Base-by-base conservation (phyloP, 2,329 filamentous ascomycete genomes). In the Fusarium sp. region DNA sequence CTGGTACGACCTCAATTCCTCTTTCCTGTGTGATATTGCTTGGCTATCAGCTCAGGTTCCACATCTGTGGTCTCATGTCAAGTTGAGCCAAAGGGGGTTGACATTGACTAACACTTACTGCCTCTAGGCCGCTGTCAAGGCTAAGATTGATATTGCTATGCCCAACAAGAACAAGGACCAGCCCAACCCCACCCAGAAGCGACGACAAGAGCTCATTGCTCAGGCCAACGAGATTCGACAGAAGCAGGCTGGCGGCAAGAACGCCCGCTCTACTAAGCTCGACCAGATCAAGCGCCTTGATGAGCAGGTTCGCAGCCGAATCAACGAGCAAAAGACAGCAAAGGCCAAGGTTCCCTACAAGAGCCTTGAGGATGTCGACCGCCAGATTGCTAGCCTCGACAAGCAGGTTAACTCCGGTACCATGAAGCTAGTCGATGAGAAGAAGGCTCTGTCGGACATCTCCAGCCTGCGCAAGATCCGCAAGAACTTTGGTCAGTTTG, bases 361-460 rank as follows among this genome's bases (percentile, higher is more conserved):
- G 88, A 94, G 85, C 73, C 88, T 89, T 56, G 94, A 97, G 60
- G 96, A 98, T 68, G 84, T 99, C 70, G 94, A 98, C 80, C 86
- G 87, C 68, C 89, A 96, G 81, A 96, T 98, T 74, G 87, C 88
- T 63, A 85, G 86, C 53, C 89, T 98, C 55, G 93, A 97, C 72
- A 91, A 91, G 81, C 88, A 95, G 79, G 94, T 98, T 74, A 93
- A 97, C 80, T 88, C 90, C 36, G 95, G 95, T 70, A 92, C 88
- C 79, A 94, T 99, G 92, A 97, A 94, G 84, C 85, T 99, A 52
- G 96, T 98, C 13, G 96, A 99, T 75, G 96, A 98, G 88, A 97
- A 94, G 87, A 98, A 98, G 88, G 91, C 93, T 10, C 86, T 98
- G 21, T 84, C 88, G 51, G 94, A 98, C 75, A 91, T 97, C 74